Base-by-base conservation (phyloP, 2,329 filamentous ascomycete genomes). In the Coniosporium tulheliwenetii region DNA sequence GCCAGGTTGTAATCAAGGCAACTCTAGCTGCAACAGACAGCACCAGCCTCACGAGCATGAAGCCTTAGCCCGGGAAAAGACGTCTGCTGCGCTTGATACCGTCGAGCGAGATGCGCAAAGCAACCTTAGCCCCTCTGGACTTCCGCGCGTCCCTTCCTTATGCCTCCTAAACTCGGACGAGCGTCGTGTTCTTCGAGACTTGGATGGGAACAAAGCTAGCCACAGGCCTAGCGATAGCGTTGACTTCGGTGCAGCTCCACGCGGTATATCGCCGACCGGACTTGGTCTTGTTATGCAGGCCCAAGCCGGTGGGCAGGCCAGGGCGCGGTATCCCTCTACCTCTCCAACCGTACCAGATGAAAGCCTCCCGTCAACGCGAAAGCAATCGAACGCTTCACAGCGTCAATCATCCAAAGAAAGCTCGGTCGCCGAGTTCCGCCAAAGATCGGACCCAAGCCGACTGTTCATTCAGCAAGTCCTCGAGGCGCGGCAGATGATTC, bases 111-210 rank as follows among this genome's bases (percentile, higher is more conserved):
- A 26, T 7, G 19, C 19, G 7, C 19, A 26, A 26, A 26, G 7
- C 7, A 7, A 26, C 19, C 19, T 26, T 7, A 26, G 19, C 19
- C 19, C 19, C 19, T 26, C 19, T 26, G 19, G 19, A 26, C 47
- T 61, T 30, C 58, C 57, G 38, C 52, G 52, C 42, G 46, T 61
- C 34, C 59, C 59, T 36, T 60, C 57, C 7, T 48, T 60, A 43
- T 61, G 58, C 48, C 49, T 57, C 41, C 47, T 60, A 40, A 39
- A 38, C 31, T 58, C 57, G 43, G 49, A 55, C 45, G 55, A 59
- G 43, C 48, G 3, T 26, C 19, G 19, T 26, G 19, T 3, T 26
- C 19, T 26, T 26, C 19, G 7, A 7, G 19, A 26, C 7, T 4
- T 7, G 19, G 19, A 7, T 7, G 19, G 19, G 19, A 26, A 26